Base-by-base conservation (phyloP, 441 rosid genomes). In the Erodium moschatum region DNA sequence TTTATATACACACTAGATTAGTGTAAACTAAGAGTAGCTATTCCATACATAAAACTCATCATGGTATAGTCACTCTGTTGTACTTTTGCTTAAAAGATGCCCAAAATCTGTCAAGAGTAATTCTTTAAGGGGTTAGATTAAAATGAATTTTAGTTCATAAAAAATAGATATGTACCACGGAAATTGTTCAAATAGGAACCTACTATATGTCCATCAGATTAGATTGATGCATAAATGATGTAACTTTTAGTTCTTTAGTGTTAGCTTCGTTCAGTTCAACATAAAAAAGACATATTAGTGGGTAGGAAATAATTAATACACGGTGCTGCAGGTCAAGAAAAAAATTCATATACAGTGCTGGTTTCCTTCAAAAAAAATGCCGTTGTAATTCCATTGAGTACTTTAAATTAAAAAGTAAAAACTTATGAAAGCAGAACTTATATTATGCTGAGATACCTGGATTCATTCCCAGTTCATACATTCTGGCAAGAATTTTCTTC, bases 391-490 rank as follows among this genome's bases (percentile, higher is more conserved):
- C 27, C 27, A 24, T 0, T 24, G 27, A 24, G 27, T 24, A 24
- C 27, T 24, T 24, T 2, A 24, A 24, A 24, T 24, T 24, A 24
- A 24, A 24, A 24, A 24, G 27, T 24, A 24, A 24, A 24, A 24
- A 24, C 27, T 24, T 24, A 24, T 24, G 27, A 24, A 24, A 24
- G 27, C 27, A 24, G 27, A 24, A 24, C 27, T 0, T 52, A 52
- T 18, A 27, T 54, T 60, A 13, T 24, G 42, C 61, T 24, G 21
- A 50, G 48, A 46, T 78, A 86, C 91, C 94, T 79, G 90, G 91
- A 60, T 87, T 86, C 90, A 88, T 88, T 73, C 94, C 94, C 65
- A 88, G 84, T 77, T 83, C 88, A 73, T 80, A 79, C 85, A 88
- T 88, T 77, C 89, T 84, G 54, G 70, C 21, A 20, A 88, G 87